A percentile compares a stretch with the other conserved stretches of the same genome.
phyloP scores from a whole-genome alignment of 2,329 filamentous ascomycete species.

The Penicillium sp. region DNA sequence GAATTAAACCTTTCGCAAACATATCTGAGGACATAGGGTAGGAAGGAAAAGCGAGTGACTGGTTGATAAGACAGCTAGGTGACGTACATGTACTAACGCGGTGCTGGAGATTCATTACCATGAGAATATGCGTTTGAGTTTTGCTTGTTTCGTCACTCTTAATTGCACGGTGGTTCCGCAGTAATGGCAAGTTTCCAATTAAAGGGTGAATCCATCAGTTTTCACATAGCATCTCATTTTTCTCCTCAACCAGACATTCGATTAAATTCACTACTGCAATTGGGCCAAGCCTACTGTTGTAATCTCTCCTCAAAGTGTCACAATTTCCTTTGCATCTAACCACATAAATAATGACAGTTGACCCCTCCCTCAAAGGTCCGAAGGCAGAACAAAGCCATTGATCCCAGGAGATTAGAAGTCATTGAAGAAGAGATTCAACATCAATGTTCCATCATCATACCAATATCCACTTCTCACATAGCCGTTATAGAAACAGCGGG shows the following conservation, averaged over 20 bases:
- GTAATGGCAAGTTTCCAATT: no score
- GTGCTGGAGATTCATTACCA: no score
- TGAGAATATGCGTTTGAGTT: no score
- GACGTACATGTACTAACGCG: no score
- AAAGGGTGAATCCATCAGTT: no score
- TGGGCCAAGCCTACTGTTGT: no score
- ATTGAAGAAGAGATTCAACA: slow-evolving; percentile 1
- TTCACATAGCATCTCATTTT: no score
- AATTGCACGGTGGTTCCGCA: no score
- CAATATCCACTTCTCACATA: slow-evolving; percentile 1
- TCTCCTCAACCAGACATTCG: no score
- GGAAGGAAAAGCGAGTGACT: not conserved
- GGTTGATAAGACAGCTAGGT: not conserved
- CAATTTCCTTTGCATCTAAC: not conserved
- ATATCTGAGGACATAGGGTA: not conserved
- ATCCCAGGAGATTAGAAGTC: not conserved
- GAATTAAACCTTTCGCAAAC: not conserved
- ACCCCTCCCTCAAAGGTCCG: not conserved
- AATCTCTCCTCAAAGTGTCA: no score
- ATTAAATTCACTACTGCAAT: no score
- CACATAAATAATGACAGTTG: not conserved
- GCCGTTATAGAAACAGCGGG: slow-evolving; percentile 4
- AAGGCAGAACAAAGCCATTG: not conserved
- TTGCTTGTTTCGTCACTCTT: no score
- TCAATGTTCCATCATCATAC: slow-evolving; percentile 1